phyloP scores from a whole-genome alignment of 1,139 yeast genomes.

The Starmera stellimalicola region DNA sequence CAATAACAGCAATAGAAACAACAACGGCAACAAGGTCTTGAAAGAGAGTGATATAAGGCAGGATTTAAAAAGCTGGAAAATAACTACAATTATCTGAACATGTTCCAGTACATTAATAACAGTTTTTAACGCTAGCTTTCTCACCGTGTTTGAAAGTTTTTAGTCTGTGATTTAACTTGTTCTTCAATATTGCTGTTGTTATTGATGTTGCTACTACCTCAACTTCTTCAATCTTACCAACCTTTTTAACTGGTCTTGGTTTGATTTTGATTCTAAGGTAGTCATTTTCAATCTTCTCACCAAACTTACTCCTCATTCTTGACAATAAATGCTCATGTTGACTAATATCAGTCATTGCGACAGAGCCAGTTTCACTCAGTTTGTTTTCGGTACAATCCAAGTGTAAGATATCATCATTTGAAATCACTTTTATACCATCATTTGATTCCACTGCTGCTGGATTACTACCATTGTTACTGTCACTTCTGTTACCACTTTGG shows the following conservation, averaged over 20 bases:
- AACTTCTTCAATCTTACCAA: neutral
- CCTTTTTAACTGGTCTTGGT: neutral
- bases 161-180: no score
- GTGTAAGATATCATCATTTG: neutral
- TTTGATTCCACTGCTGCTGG: no score
- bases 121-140: no score
- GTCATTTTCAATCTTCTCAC: neutral
- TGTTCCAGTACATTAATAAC: no score
- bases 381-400: neutral
- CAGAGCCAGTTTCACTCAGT: neutral
- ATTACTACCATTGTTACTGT: neutral
- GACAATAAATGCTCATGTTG: neutral
- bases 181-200: no score
- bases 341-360: neutral
- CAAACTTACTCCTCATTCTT: neutral
- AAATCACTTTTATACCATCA: neutral
- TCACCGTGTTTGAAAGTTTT: no score
- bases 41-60: slow-evolving; percentile 32
- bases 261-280: no score
- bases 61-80: slow-evolving; percentile 37
- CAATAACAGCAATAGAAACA: neutral
- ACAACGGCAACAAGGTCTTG: slow-evolving; percentile 11
- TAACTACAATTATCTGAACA: slow-evolving; percentile 1
- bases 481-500: neutral
- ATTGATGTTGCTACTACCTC: no score